Base-by-base conservation (phyloP, 2,329 filamentous ascomycete species). In the Cordyceps fumosorosea region DNA sequence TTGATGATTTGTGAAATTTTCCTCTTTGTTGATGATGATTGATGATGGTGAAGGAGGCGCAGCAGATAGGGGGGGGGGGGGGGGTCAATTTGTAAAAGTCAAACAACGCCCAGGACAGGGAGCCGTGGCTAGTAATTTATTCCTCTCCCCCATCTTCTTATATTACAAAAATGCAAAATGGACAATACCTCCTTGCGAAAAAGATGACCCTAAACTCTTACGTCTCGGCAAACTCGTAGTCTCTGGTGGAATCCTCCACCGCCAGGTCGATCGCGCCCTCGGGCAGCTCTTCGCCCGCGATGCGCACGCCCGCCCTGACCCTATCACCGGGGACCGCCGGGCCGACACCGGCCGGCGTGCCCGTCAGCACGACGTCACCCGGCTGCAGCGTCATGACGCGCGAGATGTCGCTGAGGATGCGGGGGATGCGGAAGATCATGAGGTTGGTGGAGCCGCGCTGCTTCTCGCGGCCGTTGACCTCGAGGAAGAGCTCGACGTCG, bases 291-390 rank as follows among this genome's bases (percentile, higher is more conserved):
- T 89, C 87, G 44, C 93, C 93, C 62, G 83, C 81, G 34, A 96
- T 86, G 72, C 85, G 87, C 67, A 98, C 81, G 4, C 92, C 92
- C 29, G 90, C 93, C 66, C 83, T 88, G 83, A 99, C 91, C 37
- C 93, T 81, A 77, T 99, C 93, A 2, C 95, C 95, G 1, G 90
- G 86, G 64, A 87, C 85, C 1, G 96, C 92, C 22, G 87, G 82
- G 1, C 95, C 95, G 1, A 99, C 95, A 14, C 95, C 95, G 78
- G 97, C 97, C 56, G 95, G 95, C 56, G 95, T 99, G 20, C 95
- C 95, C n/a, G 95, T 99, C 68, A 99, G 78, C 55, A 99, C 86
- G 70, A 99, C 87, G 75, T 99, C 95, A 55, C 93, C 95, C 70
- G 89, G 85, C 76, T 96, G 89, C 63, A 99, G 81, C 10, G 91